Percentiles rank a stretch among this genome's conserved stretches.
These are phyloP conservation scores for Sarocladiaceae sp. DNA, from an alignment of 2,329 filamentous ascomycete species.

Conservation along the genomic window DNA sequence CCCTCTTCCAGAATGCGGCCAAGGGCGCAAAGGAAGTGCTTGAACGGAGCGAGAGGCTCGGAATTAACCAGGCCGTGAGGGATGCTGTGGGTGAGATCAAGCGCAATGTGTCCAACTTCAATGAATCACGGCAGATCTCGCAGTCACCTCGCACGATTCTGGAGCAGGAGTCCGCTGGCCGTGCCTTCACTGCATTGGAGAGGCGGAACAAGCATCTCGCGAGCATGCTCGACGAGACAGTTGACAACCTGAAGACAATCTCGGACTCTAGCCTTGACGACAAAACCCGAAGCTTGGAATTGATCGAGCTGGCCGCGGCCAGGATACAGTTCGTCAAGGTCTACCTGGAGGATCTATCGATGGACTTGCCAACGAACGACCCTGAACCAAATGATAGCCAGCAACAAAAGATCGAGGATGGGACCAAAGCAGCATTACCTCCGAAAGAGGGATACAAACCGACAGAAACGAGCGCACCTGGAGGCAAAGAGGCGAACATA, in stretches of 20 bases:
- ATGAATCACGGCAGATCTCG: constrained; percentile 38
- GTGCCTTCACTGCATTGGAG: constrained; percentile 38
- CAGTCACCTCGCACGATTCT: constrained; percentile 33
- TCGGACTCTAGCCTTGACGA: constrained; percentile 45
- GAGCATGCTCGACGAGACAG: constrained; percentile 60
- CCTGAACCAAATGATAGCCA: neutral
- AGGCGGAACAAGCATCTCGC: constrained; percentile 61
- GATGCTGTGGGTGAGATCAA: constrained; percentile 74
- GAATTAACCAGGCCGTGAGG: constrained; percentile 74
- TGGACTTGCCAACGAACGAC: constrained; percentile 34
- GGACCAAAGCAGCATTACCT: neutral
- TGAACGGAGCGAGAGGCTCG: constrained; percentile 67
- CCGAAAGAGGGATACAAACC: neutral
- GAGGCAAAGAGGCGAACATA: constrained; percentile 69
- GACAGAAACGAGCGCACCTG: neutral
- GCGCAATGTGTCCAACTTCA: constrained; percentile 65
- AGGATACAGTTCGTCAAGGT: constrained; percentile 60
- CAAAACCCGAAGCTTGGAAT: constrained; percentile 42
- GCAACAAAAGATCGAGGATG: neutral
- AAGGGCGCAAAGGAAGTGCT: constrained; percentile 70
- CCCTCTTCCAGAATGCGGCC: constrained; percentile 68
- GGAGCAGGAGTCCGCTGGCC: constrained; percentile 22
- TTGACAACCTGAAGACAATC: constrained; percentile 55
- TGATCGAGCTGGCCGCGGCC: constrained; percentile 53
- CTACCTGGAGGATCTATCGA: constrained; percentile 51